Evolutionary conservation across 148 eudicot genomes (phyloP).

Genomic region (Beta vulgaris): DNA sequence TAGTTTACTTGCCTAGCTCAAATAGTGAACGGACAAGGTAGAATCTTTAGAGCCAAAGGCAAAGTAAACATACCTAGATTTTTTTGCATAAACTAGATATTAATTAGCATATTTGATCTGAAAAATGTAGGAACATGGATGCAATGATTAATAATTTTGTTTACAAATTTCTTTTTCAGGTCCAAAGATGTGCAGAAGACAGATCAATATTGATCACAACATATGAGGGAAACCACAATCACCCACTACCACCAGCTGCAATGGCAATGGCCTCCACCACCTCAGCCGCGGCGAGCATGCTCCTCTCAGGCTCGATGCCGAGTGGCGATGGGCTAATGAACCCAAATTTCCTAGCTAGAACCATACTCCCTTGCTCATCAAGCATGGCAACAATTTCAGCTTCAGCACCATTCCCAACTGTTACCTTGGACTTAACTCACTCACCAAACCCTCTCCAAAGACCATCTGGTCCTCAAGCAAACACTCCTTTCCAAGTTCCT

Average conservation of each 20-base stretch:
- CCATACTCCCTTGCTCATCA: constrained; percentile 72
- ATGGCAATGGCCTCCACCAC: constrained; percentile 95
- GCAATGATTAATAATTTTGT: neutral
- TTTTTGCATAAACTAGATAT: neutral
- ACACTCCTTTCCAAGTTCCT: constrained; percentile 50
- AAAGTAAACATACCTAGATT: neutral
- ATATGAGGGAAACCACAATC: constrained; percentile 91
- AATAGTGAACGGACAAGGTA: too few relatives aligned
- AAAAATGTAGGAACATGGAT: neutral
- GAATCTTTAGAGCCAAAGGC: too few relatives aligned
- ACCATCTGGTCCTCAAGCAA: constrained; percentile 18
- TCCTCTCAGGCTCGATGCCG: constrained; percentile 88
- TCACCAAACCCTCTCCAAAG: constrained; percentile 54
- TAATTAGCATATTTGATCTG: neutral
- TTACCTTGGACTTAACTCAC: constrained; percentile 83
- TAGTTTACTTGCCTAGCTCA: too few relatives aligned
- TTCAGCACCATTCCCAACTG: constrained; percentile 92
- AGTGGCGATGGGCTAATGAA: constrained; percentile 72
- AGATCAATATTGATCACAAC: constrained; percentile 73
- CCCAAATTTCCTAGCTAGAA: constrained; percentile 70
- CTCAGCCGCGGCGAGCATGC: constrained; percentile 83
- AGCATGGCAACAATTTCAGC: constrained; percentile 94
- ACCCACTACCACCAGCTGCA: constrained; percentile 89
- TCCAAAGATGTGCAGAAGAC: constrained; percentile 94
- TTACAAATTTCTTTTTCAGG: constrained; percentile 34